These are phyloP conservation scores for Solanum rostratum DNA, from an alignment of 257 asterid genomes.

Conservation along the genomic window DNA sequence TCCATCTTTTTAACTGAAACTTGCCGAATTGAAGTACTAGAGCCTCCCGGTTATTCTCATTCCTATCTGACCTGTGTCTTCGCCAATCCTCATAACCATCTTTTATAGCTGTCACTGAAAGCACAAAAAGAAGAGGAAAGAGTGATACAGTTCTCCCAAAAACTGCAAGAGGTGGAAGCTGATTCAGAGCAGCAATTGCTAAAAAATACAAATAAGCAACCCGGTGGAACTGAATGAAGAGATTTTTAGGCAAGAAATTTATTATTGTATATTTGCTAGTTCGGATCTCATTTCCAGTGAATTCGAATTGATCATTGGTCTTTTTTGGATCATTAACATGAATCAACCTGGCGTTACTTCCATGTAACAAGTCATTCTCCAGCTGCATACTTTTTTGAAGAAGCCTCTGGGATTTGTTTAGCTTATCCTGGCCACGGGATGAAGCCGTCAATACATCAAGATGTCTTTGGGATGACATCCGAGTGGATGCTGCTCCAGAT, in stretches of 20 bases:
- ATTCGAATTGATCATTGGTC: slow-evolving; percentile 55
- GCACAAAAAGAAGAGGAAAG: slow-evolving; percentile 95
- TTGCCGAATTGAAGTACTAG: slow-evolving; percentile 58
- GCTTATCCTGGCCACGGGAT: slow-evolving; percentile 28
- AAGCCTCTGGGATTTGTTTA: slow-evolving; percentile 42
- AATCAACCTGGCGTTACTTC: slow-evolving; percentile 54
- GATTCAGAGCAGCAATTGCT: slow-evolving; percentile 91
- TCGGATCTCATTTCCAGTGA: slow-evolving; percentile 86
- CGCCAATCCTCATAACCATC: slow-evolving; percentile 99
- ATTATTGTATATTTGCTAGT: slow-evolving; percentile 87
- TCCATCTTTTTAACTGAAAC: slow-evolving; percentile 65
- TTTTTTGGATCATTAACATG: slow-evolving; percentile 71
- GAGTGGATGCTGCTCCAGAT: not conserved
- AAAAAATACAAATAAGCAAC: slow-evolving; percentile 93
- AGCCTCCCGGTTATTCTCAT: slow-evolving; percentile 91
- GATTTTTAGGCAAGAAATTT: slow-evolving; percentile 84
- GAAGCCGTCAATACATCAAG: slow-evolving; percentile 5
- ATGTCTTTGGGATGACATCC: slow-evolving; percentile 3
- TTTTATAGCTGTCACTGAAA: slow-evolving; percentile 89
- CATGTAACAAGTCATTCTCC: slow-evolving; percentile 44
- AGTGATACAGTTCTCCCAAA: slow-evolving; percentile 96
- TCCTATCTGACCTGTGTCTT: slow-evolving; percentile 95
- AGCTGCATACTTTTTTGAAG: slow-evolving; percentile 75
- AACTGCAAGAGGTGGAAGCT: slow-evolving; percentile 98
- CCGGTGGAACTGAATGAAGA: slow-evolving; percentile 90